These are phyloP conservation scores for Coemansia sp. DNA, from an alignment of 192 early-diverging fungal genomes.

Conservation along the genomic window DNA sequence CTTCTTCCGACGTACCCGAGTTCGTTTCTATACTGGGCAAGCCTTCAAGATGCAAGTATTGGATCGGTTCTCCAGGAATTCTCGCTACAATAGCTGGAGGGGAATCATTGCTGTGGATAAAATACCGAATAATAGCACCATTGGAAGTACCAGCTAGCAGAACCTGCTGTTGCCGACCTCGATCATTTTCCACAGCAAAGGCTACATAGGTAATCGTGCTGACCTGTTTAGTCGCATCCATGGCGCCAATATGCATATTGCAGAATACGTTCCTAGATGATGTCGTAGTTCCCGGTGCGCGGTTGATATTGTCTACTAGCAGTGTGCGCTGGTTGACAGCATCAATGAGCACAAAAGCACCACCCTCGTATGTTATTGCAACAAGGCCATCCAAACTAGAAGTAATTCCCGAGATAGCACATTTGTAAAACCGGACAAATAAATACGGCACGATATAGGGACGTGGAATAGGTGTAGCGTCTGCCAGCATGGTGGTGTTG, in stretches of 20 bases:
- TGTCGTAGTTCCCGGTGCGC: slow-evolving; percentile 3
- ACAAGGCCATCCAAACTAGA: slow-evolving; percentile 21
- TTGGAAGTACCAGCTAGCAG: neutral
- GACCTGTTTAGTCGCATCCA: neutral
- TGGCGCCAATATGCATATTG: neutral
- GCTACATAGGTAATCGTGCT: neutral
- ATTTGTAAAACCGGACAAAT: slow-evolving; percentile 27
- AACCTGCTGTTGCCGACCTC: neutral
- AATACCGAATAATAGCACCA: neutral
- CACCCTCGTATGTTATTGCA: slow-evolving; percentile 23
- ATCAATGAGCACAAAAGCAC: slow-evolving; percentile 41
- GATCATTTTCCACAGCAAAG: neutral
- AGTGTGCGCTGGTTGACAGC: slow-evolving; percentile 23
- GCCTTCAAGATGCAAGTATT: neutral
- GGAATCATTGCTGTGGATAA: neutral
- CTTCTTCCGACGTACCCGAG: neutral
- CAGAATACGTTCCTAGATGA: neutral
- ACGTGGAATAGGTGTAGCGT: neutral
- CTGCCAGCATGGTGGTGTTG: slow-evolving; percentile 4
- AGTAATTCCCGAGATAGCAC: slow-evolving; percentile 9
- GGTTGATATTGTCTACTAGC: slow-evolving; percentile 42
- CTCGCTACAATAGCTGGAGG: neutral
- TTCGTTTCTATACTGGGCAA: neutral
- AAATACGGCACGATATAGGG: slow-evolving; percentile 34
- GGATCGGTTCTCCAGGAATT: neutral